These are phyloP conservation scores for Aspergillus pseudoglaucus DNA, from an alignment of 2,329 filamentous ascomycete species.

Conservation along the genomic window DNA sequence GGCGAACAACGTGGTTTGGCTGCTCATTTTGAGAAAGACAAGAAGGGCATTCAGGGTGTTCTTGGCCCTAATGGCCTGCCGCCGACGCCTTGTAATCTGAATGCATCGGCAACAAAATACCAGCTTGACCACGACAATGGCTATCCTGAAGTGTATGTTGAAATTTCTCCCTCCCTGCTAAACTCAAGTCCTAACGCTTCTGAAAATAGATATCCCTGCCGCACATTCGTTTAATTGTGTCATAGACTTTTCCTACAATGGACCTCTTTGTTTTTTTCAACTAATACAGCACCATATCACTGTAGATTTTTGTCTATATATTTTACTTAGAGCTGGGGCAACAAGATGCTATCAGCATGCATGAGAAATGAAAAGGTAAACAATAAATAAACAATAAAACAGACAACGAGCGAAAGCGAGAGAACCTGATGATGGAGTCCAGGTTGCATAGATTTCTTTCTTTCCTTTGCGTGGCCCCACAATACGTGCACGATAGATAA, in stretches of 20 bases:
- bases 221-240: conserved; percentile 35
- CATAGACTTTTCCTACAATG: background rate
- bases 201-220: conserved; percentile 38
- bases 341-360: no score
- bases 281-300: no score
- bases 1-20: conserved; percentile 66
- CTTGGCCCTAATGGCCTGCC: conserved; percentile 74
- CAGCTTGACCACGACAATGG: conserved; percentile 60
- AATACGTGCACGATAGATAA: no score
- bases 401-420: no score
- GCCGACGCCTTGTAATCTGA: conserved; percentile 72
- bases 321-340: background rate
- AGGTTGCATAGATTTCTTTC: no score
- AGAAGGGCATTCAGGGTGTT: conserved; percentile 50
- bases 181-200: conserved; percentile 29
- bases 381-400: no score
- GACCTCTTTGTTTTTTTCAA: no score
- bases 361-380: background rate
- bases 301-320: background rate
- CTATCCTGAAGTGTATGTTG: conserved; percentile 63
- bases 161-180: conserved; percentile 13
- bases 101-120: conserved; percentile 49
- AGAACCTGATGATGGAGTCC: no score
- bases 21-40: conserved; percentile 63
- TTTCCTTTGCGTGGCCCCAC: no score